These are phyloP conservation scores for Lithohypha guttulata DNA, from an alignment of 2,329 filamentous ascomycete genomes.

Conservation along the genomic window DNA sequence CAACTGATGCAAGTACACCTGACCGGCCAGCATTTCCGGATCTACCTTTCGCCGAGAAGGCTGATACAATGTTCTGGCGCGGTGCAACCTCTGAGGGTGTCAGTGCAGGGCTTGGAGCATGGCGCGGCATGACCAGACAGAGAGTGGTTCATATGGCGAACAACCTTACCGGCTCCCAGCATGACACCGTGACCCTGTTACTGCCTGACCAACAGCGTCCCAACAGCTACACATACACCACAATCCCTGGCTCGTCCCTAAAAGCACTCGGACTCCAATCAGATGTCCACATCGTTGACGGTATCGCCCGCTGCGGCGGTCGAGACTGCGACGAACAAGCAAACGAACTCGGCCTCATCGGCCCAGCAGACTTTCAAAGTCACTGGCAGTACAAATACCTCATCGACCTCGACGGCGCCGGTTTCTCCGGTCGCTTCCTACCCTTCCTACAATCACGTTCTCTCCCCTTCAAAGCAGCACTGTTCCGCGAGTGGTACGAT, in stretches of 20 bases:
- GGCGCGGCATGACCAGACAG: constrained; percentile 58
- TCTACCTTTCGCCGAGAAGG: constrained; percentile 49
- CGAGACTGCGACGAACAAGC: constrained; percentile 44
- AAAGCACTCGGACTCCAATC: constrained; percentile 44
- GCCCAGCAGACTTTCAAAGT: constrained; percentile 41
- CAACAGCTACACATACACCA: constrained; percentile 45
- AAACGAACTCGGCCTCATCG: constrained; percentile 40
- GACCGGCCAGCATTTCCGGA: constrained; percentile 33
- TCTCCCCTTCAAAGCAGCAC: constrained; percentile 57
- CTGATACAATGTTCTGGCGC: constrained; percentile 61
- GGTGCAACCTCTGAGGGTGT: constrained; percentile 52
- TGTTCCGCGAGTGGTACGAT: constrained; percentile 73
- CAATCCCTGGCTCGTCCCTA: constrained; percentile 32
- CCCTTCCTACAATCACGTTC: constrained; percentile 55
- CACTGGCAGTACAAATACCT: constrained; percentile 60
- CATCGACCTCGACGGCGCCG: constrained; percentile 58
- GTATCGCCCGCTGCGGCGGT: constrained; percentile 45
- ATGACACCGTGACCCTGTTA: constrained; percentile 42
- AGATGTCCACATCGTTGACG: constrained; percentile 50
- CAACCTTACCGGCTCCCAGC: constrained; percentile 39
- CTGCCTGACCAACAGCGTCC: constrained; percentile 34
- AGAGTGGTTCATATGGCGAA: constrained; percentile 61
- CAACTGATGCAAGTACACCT: constrained; percentile 32
- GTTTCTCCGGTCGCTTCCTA: constrained; percentile 56
- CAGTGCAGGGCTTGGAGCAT: constrained; percentile 40